Evolutionary conservation across 2,329 filamentous ascomycete species (phyloP).

Genomic region (Hymenoscyphus infarciens): DNA sequence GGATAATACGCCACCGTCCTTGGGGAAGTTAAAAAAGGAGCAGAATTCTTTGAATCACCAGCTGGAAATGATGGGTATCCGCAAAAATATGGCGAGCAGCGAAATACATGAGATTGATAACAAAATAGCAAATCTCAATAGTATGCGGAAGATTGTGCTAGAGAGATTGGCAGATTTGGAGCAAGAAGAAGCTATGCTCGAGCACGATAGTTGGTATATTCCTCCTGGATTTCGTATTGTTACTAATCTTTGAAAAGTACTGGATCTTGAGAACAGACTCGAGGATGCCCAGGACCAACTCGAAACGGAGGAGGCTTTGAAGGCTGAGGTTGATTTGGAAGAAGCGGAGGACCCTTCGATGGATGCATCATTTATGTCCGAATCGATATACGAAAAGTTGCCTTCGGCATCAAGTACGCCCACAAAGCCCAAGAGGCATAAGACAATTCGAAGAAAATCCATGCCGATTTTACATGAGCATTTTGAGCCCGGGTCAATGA

Average conservation of each 20-base stretch:
- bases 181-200: slow-evolving; percentile 83
- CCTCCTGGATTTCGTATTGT: not conserved
- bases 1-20: slow-evolving; percentile 59
- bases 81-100: slow-evolving; percentile 96
- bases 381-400: slow-evolving; percentile 94
- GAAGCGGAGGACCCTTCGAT: slow-evolving; percentile 36
- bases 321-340: slow-evolving; percentile 53
- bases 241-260: slow-evolving; percentile 42
- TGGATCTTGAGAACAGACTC: slow-evolving; percentile 58
- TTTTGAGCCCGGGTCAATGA: slow-evolving; percentile 82
- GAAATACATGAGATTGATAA: slow-evolving; percentile 96
- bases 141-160: slow-evolving; percentile 88
- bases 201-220: slow-evolving; percentile 71
- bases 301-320: slow-evolving; percentile 54
- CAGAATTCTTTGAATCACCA: slow-evolving; percentile 76
- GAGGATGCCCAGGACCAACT: slow-evolving; percentile 59
- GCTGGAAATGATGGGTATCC: slow-evolving; percentile 83
- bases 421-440: slow-evolving; percentile 49
- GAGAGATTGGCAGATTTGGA: slow-evolving; percentile 83
- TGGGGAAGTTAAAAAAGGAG: slow-evolving; percentile 75
- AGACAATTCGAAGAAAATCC: slow-evolving; percentile 68
- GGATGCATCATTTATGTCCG: slow-evolving; percentile 81
- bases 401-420: slow-evolving; percentile 53
- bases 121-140: slow-evolving; percentile 89
- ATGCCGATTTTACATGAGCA: slow-evolving; percentile 97